A percentile compares a stretch with the other conserved stretches of the same genome.
Evolutionary conservation across 1,284 basidiomycete genomes (phyloP).

Genomic region (Rhodotorula sp.): DNA sequence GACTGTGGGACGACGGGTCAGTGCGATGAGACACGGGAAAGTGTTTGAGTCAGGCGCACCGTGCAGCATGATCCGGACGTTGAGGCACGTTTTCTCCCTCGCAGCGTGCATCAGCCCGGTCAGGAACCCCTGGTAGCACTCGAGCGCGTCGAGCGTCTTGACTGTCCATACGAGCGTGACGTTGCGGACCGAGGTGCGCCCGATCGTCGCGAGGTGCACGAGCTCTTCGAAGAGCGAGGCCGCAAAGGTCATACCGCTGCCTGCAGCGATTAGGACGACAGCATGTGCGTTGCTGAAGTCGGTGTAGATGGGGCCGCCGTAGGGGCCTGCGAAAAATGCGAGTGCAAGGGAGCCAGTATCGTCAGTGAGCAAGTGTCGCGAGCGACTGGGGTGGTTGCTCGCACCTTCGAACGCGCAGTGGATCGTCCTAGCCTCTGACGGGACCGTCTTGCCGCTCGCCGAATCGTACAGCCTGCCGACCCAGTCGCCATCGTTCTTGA

Average conservation of each 20-base stretch:
- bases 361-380: background rate
- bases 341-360: background rate
- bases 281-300: conserved; percentile 26
- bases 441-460: background rate
- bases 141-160: conserved; percentile 1
- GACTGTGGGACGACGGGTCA: no score
- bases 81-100: conserved; percentile 20
- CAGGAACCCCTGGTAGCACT: conserved; percentile 22
- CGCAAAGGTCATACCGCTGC: conserved; percentile 37
- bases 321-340: background rate
- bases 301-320: conserved; percentile 23
- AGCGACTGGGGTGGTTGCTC: background rate
- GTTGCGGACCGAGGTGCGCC: background rate
- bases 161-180: conserved; percentile 27
- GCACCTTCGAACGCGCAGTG: conserved; percentile 19
- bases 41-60: conserved; percentile 1
- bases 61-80: conserved; percentile 6
- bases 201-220: conserved; percentile 10
- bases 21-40: no score
- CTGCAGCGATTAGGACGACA: conserved; percentile 38
- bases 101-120: conserved; percentile 16
- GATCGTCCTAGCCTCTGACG: background rate
- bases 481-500: conserved; percentile 30
- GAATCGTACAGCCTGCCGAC: conserved; percentile 15
- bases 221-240: conserved; percentile 34